phyloP scores from a whole-genome alignment of 306 rosid genomes.

The Pyrus betulifolia region DNA sequence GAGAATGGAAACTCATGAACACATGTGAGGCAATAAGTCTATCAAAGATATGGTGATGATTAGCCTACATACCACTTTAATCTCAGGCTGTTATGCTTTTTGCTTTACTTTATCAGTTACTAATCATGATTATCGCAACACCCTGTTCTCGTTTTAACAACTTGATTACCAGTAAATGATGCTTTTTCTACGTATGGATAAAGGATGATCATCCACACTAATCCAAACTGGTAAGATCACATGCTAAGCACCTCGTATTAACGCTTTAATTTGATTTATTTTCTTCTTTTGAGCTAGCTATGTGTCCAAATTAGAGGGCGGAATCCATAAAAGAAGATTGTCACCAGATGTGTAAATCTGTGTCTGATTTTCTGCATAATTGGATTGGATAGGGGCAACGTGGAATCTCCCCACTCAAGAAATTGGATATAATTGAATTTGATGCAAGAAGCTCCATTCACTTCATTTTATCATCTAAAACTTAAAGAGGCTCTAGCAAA shows the following conservation, averaged over 20 bases:
- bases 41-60: too few relatives aligned
- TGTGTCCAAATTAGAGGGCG: constrained; percentile 12
- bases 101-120: constrained; percentile 23
- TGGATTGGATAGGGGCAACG: constrained; percentile 14
- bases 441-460: constrained; percentile 19
- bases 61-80: background rate
- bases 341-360: constrained; percentile 48
- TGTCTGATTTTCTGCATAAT: constrained; percentile 22
- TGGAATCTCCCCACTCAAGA: background rate
- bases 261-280: constrained; percentile 16
- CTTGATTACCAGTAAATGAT: background rate
- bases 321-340: constrained; percentile 52
- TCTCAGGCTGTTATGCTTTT: background rate
- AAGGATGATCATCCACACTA: background rate
- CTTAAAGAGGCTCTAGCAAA: background rate
- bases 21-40: too few relatives aligned
- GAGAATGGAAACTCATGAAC: too few relatives aligned
- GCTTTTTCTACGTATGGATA: constrained; percentile 19
- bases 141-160: constrained; percentile 24
- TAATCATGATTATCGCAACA: constrained; percentile 18
- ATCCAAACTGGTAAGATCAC: constrained; percentile 27
- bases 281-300: constrained; percentile 16
- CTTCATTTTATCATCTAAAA: constrained; percentile 23
- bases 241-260: constrained; percentile 39
- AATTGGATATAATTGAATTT: background rate